Base-by-base conservation (phyloP, 805 yeast genomes). In the Cyberlindnera galapagoensis region DNA sequence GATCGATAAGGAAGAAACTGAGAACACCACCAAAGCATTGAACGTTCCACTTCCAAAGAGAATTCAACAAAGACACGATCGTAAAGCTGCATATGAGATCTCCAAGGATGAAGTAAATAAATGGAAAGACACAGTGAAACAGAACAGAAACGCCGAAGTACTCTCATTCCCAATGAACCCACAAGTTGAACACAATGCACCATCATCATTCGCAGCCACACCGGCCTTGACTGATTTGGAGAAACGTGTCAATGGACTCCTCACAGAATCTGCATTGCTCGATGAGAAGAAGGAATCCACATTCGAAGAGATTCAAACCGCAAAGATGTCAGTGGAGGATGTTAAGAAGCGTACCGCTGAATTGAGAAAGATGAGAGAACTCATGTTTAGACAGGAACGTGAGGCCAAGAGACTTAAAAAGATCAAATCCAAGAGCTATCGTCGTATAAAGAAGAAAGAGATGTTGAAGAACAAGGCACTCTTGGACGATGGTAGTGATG, bases 321-420 rank as follows among this genome's bases (percentile, higher is more conserved):
- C 95, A 2, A 79, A 80, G 50, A 60, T 90, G 56, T 69, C 92
- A 0, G 72, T 79, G 18, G 94, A 82, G 39, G 97, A 92, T 31
- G 60, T 90, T 62, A 62, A 65, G 34, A 75, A 77, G 53, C 70
- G 94, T 38, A 80, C 92, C 7, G 73, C 75, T 38, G 95, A 90
- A 59, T 67, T 90, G 46, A 73, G 97, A 46, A 60, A 82, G 51
- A 86, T 87, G 96, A 73, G 98, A 43, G 98, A 92, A 54, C 71
- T 90, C 42, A 85, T 90, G 95, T 92, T 87, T 63, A 71, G 97
- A 49, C 97, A 90, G 49, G 97, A 90, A 62, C 74, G 79, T 52
- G 80, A 84, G 51, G 88, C 97, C 8, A 87, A 75, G 58, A 73
- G 98, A 47, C 69, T 92, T 50, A 90, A 90, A 65, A 92, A 90